Conservation (phyloP, 148 eudicot genomes). For the Heliamphora exappendiculata region DNA sequence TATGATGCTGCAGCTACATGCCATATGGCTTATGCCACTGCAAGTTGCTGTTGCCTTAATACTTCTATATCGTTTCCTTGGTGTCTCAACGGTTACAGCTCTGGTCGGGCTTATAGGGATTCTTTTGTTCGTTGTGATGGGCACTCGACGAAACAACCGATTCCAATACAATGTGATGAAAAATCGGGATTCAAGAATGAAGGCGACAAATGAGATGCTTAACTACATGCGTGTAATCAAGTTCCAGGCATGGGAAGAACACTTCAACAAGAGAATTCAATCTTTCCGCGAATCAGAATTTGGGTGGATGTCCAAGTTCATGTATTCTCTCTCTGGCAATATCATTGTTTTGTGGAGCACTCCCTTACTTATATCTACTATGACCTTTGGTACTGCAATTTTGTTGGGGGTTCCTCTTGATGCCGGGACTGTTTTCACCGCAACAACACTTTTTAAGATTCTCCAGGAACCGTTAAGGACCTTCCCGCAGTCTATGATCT, state of each 20-base stretch:
- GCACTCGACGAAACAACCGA: constrained; percentile 49
- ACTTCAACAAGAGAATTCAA: constrained; percentile 58
- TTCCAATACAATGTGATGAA: constrained; percentile 62
- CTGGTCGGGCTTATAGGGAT: constrained; percentile 44
- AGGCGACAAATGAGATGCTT: constrained; percentile 92
- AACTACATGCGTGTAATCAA: constrained; percentile 89
- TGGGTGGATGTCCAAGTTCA: constrained; percentile 67
- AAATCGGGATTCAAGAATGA: constrained; percentile 78
- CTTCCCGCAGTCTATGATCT: constrained; percentile 91
- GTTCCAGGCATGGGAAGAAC: constrained; percentile 97
- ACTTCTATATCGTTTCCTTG: constrained; percentile 50
- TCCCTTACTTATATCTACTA: constrained; percentile 46
- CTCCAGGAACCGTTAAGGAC: constrained; percentile 84
- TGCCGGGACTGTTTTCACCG: constrained; percentile 79
- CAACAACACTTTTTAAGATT: constrained; percentile 65
- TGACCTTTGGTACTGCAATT: constrained; percentile 73
- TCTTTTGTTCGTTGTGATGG: constrained; percentile 41
- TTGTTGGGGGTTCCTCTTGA: constrained; percentile 56
- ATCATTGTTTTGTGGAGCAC: constrained; percentile 76
- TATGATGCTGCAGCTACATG: constrained; percentile 89
- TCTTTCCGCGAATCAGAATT: constrained; percentile 62
- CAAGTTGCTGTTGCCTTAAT: constrained; percentile 54
- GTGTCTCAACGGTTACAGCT: constrained; percentile 48
- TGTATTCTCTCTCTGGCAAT: constrained; percentile 53
- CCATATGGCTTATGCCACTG: constrained; percentile 85